Percentiles rank a stretch among this genome's conserved stretches.
phyloP scores from a whole-genome alignment of 441 rosid genomes.

The Populus hybrid region DNA sequence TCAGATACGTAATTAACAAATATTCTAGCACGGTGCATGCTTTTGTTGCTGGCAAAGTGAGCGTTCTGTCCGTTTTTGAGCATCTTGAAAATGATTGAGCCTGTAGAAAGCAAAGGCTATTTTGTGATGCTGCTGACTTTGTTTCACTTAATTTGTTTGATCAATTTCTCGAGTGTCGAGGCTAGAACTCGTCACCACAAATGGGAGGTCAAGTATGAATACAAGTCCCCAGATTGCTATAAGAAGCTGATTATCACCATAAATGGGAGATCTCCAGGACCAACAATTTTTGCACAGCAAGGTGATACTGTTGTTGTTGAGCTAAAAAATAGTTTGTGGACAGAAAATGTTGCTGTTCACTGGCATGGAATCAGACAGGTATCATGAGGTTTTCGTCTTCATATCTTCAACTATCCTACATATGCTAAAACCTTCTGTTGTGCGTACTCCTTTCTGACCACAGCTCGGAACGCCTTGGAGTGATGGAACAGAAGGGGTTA shows the following conservation, averaged over 20 bases:
- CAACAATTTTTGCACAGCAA: conserved; percentile 45
- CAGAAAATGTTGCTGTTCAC: conserved; percentile 59
- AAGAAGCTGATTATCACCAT: conserved; percentile 29
- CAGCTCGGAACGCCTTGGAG: conserved; percentile 21
- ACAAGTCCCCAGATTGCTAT: conserved; percentile 63
- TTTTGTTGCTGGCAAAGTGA: neutral
- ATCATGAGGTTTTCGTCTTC: neutral
- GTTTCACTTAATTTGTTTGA: neutral
- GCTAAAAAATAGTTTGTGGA: conserved; percentile 48
- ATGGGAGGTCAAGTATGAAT: conserved; percentile 38
- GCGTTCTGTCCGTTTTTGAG: neutral
- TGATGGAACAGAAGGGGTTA: conserved; percentile 50
- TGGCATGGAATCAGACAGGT: conserved; percentile 88
- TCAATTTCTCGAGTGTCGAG: neutral
- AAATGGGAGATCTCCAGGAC: conserved; percentile 52
- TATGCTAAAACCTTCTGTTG: neutral
- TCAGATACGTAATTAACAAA: neutral
- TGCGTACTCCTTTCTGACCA: neutral
- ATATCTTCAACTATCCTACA: neutral
- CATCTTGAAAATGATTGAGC: neutral
- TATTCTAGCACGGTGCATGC: neutral
- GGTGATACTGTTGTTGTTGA: conserved; percentile 56
- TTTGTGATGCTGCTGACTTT: neutral
- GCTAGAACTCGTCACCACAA: conserved; percentile 5
- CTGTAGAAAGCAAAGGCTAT: neutral